phyloP scores from a whole-genome alignment of 2,329 filamentous ascomycete species.

The Fusarium sterilihyphosum region DNA sequence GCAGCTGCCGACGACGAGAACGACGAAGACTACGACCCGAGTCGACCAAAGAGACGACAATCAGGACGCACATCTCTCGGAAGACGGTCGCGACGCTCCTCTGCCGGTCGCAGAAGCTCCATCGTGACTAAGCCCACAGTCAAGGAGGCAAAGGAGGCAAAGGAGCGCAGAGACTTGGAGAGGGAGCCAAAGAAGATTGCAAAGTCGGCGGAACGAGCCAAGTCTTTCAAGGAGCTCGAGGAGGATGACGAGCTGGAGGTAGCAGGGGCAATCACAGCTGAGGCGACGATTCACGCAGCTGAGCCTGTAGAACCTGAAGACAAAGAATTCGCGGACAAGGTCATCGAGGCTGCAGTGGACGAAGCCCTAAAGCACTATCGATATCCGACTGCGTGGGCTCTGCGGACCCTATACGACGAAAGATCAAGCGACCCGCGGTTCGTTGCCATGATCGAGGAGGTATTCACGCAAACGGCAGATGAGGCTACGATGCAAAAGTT shows the following conservation, averaged over 20 bases:
- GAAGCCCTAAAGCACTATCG: conserved; percentile 65
- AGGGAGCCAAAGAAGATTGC: conserved; percentile 16
- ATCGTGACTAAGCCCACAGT: conserved; percentile 35
- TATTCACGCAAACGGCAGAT: conserved; percentile 68
- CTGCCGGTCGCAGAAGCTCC: conserved; percentile 35
- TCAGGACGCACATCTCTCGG: conserved; percentile 47
- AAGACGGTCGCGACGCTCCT: conserved; percentile 43
- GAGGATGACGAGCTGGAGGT: conserved; percentile 15
- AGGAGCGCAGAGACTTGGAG: conserved; percentile 20
- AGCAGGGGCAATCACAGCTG: conserved; percentile 18
- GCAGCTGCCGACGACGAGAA: conserved; percentile 48
- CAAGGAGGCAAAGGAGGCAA: conserved; percentile 29
- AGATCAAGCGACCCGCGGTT: conserved; percentile 61
- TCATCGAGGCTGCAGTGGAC: conserved; percentile 67
- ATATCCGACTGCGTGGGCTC: conserved; percentile 70
- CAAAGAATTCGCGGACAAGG: conserved; percentile 59
- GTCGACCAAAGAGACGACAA: conserved; percentile 48
- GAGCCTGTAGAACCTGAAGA: conserved; percentile 45
- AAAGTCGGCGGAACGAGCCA: conserved; percentile 1
- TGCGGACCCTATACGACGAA: conserved; percentile 69
- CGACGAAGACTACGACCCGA: conserved; percentile 58
- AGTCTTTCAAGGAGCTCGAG: conserved; percentile 18
- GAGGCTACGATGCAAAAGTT: conserved; percentile 62
- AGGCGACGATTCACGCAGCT: conserved; percentile 31
- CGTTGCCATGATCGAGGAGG: conserved; percentile 65